A percentile compares a stretch with the other conserved stretches of the same genome.
phyloP scores from a whole-genome alignment of 78 protist genomes.

The Dictyostelium discoideum region DNA sequence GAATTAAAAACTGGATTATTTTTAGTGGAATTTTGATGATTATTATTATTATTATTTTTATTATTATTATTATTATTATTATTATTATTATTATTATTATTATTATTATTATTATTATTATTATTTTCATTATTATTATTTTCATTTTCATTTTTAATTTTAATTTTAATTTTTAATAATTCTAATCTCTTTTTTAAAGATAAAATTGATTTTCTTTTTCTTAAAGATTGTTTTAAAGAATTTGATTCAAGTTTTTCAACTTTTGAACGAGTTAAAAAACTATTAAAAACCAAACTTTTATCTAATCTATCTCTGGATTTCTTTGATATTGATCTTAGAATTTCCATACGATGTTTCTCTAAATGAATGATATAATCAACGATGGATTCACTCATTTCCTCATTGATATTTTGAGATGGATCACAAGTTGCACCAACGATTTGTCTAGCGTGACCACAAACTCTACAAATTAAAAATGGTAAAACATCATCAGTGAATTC shows the following conservation, averaged over 20 bases:
- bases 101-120: too few species aligned
- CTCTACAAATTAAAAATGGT: slow-evolving; percentile 8
- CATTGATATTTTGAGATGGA: neutral
- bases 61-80: too few species aligned
- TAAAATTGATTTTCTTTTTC: neutral
- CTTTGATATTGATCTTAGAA: neutral
- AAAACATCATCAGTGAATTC: neutral
- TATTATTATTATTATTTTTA: too few species aligned
- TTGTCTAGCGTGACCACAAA: neutral
- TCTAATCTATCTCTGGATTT: neutral
- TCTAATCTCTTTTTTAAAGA: neutral
- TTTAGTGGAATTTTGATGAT: too few species aligned
- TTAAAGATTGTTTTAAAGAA: neutral
- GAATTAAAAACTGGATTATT: neutral
- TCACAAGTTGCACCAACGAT: neutral
- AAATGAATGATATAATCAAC: neutral
- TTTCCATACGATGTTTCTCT: neutral
- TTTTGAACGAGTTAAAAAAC: neutral
- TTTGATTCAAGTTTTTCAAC: neutral
- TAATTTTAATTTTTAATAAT: neutral
- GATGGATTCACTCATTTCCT: neutral
- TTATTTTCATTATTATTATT: too few species aligned
- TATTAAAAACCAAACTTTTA: neutral
- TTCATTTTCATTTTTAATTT: neutral
- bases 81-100: too few species aligned